Evolutionary conservation across 179 eudicot species (phyloP).

Genomic region (Spinacia oleracea): DNA sequence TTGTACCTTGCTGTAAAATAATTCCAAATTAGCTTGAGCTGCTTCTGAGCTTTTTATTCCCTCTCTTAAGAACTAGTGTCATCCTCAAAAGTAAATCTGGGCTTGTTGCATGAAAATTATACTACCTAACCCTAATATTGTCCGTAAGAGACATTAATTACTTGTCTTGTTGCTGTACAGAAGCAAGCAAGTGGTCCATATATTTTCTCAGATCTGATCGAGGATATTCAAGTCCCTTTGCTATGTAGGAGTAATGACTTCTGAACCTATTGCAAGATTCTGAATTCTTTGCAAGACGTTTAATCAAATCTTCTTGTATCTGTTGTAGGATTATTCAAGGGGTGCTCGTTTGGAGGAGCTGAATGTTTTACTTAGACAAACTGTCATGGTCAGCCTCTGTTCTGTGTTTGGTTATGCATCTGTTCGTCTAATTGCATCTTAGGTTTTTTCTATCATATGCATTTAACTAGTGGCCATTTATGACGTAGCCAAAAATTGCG

Average conservation of each 20-base stretch:
- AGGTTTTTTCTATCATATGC: background rate
- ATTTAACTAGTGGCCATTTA: too few relatives aligned
- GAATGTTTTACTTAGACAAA: constrained; percentile 81
- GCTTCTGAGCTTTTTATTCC: background rate
- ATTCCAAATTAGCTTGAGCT: background rate
- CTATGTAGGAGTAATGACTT: background rate
- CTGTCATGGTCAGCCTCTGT: constrained; percentile 72
- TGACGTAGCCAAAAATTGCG: too few relatives aligned
- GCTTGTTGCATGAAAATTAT: constrained; percentile 6
- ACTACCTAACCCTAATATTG: background rate
- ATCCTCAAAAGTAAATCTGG: constrained; percentile 12
- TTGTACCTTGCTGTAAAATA: background rate
- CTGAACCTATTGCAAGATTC: background rate
- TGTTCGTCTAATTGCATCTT: constrained; percentile 17
- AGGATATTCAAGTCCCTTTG: background rate
- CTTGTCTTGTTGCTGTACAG: background rate
- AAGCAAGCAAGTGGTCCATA: constrained; percentile 6
- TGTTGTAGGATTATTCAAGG: constrained; percentile 73
- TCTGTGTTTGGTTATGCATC: constrained; percentile 19
- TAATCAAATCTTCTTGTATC: constrained; percentile 8
- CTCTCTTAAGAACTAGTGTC: background rate
- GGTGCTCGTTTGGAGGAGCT: constrained; percentile 94
- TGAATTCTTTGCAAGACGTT: background rate
- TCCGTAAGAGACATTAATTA: background rate
- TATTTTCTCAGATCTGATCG: background rate